Percentiles rank a stretch among this genome's conserved stretches.
These are phyloP conservation scores for Coffea canephora DNA, from an alignment of 257 asterid species.

Conservation along the genomic window DNA sequence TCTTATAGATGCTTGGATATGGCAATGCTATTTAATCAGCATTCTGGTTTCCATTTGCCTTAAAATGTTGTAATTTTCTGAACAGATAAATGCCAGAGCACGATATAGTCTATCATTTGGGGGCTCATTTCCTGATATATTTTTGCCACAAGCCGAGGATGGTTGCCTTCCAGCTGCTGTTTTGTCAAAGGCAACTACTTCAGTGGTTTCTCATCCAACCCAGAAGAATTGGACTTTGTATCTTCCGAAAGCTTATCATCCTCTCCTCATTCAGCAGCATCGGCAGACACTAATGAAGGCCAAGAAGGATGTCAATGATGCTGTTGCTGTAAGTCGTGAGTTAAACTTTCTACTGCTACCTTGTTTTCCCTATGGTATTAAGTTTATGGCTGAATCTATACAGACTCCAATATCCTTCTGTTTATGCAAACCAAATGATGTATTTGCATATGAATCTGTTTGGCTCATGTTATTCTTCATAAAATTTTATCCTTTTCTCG, in stretches of 20 bases:
- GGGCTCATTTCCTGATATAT: conserved; percentile 81
- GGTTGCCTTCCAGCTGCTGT: conserved; percentile 33
- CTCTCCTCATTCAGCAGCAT: conserved; percentile 75
- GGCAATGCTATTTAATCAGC: not conserved
- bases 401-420: not conserved
- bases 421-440: not conserved
- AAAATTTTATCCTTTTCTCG: not conserved
- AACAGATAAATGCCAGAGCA: conserved; percentile 91
- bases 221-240: conserved; percentile 71
- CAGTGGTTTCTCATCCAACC: conserved; percentile 37
- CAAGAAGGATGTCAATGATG: conserved; percentile 67
- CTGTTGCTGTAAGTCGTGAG: conserved; percentile 66
- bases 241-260: conserved; percentile 84
- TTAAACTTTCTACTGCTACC: not conserved
- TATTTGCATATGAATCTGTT: not conserved
- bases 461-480: not conserved
- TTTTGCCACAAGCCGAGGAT: conserved; percentile 54
- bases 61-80: conserved; percentile 2
- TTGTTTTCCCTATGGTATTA: not conserved
- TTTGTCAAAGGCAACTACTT: conserved; percentile 31
- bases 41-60: not conserved
- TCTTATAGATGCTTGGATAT: not conserved
- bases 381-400: not conserved
- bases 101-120: conserved; percentile 75
- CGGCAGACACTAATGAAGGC: conserved; percentile 64